A percentile compares a stretch with the other conserved stretches of the same genome.
phyloP scores from a whole-genome alignment of 2,329 filamentous ascomycete species.

The Cladobotryum mycophilum region DNA sequence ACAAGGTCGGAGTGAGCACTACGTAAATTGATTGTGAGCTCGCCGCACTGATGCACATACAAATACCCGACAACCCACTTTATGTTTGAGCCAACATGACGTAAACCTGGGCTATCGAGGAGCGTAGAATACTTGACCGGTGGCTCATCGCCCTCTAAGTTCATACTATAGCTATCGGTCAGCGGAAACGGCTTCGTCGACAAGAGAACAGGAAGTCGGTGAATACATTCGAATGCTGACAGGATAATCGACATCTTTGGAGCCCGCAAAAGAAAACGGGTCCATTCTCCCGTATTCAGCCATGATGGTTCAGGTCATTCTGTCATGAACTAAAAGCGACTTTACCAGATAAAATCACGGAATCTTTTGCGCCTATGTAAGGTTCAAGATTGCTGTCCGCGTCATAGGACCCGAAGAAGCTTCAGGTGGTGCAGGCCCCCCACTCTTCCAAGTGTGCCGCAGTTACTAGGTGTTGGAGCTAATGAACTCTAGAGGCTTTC shows the following conservation, averaged over 20 bases:
- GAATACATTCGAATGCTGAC: slow-evolving; percentile 59
- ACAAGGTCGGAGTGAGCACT: slow-evolving; percentile 84
- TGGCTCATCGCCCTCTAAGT: slow-evolving; percentile 40
- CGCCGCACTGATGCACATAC: background rate
- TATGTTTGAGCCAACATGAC: slow-evolving; percentile 80
- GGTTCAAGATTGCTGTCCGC: too few relatives aligned
- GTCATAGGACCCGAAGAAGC: too few relatives aligned
- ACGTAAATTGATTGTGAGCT: slow-evolving; percentile 18
- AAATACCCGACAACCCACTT: slow-evolving; percentile 41
- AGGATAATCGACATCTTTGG: slow-evolving; percentile 72
- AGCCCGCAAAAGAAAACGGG: slow-evolving; percentile 90
- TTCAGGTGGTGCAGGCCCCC: too few relatives aligned
- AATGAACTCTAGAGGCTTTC: too few relatives aligned
- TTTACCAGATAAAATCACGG: too few relatives aligned
- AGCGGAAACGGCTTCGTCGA: slow-evolving; percentile 11
- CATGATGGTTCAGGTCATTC: slow-evolving; percentile 19
- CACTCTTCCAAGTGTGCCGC: too few relatives aligned
- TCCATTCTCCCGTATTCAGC: slow-evolving; percentile 61
- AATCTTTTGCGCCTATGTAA: too few relatives aligned
- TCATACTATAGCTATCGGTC: slow-evolving; percentile 33
- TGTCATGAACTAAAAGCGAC: too few relatives aligned
- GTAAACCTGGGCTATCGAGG: slow-evolving; percentile 69
- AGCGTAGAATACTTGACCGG: slow-evolving; percentile 57
- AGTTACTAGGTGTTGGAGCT: too few relatives aligned
- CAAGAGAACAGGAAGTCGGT: background rate